Conservation (phyloP, 805 yeast genomes). For the Lipomyces sp. region DNA sequence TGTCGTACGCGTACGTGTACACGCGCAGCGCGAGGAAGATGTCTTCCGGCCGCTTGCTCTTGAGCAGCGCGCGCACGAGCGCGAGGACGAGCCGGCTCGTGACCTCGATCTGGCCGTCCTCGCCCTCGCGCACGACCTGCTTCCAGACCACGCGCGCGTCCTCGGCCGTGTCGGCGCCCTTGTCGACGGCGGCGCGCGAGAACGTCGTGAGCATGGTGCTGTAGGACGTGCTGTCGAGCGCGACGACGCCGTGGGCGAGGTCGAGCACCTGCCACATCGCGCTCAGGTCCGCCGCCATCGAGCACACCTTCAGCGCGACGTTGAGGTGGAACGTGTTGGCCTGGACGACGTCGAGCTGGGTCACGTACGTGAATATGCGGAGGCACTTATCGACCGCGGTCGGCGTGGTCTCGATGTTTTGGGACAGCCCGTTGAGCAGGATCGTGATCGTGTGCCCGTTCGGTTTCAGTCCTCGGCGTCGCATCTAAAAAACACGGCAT, state of each 20-base stretch:
- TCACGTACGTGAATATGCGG: conserved; percentile 5
- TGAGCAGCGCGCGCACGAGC: conserved; percentile 13
- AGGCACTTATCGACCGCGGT: conserved; percentile 6
- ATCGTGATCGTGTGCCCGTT: conserved; percentile 17
- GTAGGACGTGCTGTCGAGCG: conserved; percentile 9
- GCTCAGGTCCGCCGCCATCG: background rate
- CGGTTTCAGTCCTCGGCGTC: conserved; percentile 12
- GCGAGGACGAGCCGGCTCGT: conserved; percentile 2
- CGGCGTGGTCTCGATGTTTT: conserved; percentile 2
- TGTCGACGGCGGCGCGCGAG: background rate
- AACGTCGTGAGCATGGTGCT: conserved; percentile 2
- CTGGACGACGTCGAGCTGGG: background rate
- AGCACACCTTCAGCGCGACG: conserved; percentile 19
- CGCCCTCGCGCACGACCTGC: background rate
- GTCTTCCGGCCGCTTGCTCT: background rate
- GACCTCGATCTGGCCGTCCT: background rate
- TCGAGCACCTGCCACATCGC: conserved; percentile 19
- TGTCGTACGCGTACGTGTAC: background rate
- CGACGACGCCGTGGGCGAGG: conserved; percentile 3
- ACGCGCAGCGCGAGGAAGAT: conserved; percentile 3
- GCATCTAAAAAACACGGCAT: conserved; percentile 21
- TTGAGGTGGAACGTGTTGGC: conserved; percentile 16
- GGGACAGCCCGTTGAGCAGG: conserved; percentile 20
- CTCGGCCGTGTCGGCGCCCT: background rate
- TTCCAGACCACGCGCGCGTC: conserved; percentile 11